phyloP scores from a whole-genome alignment of 495 filamentous ascomycete species.

The Lophium mytilinum region DNA sequence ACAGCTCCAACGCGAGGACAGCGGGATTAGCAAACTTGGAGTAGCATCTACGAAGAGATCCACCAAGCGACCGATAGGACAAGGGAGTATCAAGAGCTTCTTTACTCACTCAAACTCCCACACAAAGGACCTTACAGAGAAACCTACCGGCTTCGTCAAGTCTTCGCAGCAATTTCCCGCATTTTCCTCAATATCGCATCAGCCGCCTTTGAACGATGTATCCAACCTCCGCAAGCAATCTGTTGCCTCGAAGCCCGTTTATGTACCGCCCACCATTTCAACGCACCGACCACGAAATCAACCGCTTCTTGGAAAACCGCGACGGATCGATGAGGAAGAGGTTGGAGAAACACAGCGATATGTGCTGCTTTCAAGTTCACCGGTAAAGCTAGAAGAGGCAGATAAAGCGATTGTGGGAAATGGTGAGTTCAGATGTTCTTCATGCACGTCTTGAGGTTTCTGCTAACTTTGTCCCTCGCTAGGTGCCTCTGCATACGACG shows the following conservation, averaged over 20 bases:
- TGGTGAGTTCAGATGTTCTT: neutral
- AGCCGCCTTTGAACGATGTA: slow-evolving; percentile 16
- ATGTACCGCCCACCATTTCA: slow-evolving; percentile 7
- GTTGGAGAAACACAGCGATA: slow-evolving; percentile 24
- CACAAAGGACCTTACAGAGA: neutral
- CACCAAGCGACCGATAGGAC: slow-evolving; percentile 32
- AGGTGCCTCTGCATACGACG: neutral
- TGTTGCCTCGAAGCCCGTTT: neutral
- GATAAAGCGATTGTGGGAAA: neutral
- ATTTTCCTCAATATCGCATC: neutral
- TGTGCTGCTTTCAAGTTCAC: slow-evolving; percentile 41
- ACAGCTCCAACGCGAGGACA: slow-evolving; percentile 5
- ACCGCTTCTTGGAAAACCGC: slow-evolving; percentile 20
- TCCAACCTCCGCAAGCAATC: slow-evolving; percentile 13
- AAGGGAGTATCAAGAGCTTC: slow-evolving; percentile 43
- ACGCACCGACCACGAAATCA: slow-evolving; percentile 24
- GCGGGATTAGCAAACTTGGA: neutral
- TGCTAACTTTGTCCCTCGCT: neutral
- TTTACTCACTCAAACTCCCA: slow-evolving; percentile 27
- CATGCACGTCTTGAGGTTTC: neutral
- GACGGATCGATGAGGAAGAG: neutral
- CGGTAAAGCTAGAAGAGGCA: slow-evolving; percentile 22
- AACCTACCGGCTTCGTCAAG: neutral
- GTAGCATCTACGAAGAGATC: slow-evolving; percentile 13
- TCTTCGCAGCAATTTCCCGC: neutral